Evolutionary conservation across 108 stramenopile genomes (phyloP).

Genomic region (Fragilaria crotonensis): DNA sequence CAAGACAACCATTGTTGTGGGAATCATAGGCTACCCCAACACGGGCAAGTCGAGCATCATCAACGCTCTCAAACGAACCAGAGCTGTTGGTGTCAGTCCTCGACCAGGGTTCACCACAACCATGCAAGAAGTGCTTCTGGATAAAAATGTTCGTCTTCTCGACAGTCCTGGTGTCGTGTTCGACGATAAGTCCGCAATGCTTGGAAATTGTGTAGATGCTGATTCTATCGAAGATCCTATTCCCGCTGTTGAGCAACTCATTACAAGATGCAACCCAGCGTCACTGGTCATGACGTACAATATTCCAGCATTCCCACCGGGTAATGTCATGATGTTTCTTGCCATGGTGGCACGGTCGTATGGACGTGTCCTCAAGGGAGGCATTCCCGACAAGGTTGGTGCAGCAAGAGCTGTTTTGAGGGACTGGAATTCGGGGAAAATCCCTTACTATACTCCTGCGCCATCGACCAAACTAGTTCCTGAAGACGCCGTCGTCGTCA

Average conservation of each 20-base stretch:
- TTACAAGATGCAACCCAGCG: conserved; percentile 77
- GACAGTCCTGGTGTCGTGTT: conserved; percentile 99
- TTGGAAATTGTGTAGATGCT: conserved; percentile 93
- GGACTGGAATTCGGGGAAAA: conserved; percentile 97
- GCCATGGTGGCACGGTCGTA: conserved; percentile 86
- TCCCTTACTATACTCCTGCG: conserved; percentile 87
- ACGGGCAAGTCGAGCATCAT: conserved; percentile 94
- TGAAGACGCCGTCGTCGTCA: conserved; percentile 46
- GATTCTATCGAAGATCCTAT: conserved; percentile 91
- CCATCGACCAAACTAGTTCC: conserved; percentile 37
- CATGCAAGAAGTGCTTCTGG: conserved; percentile 95
- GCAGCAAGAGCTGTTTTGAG: conserved; percentile 88
- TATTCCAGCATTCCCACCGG: conserved; percentile 85
- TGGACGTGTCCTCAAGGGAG: conserved; percentile 93
- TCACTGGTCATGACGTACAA: conserved; percentile 94
- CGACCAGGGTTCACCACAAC: conserved; percentile 94
- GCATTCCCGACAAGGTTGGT: conserved; percentile 88
- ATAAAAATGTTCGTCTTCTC: conserved; percentile 90
- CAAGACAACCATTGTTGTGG: conserved; percentile 86
- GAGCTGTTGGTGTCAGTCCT: conserved; percentile 93
- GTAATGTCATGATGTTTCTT: conserved; percentile 83
- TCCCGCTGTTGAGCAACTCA: conserved; percentile 77
- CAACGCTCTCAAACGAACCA: conserved; percentile 87
- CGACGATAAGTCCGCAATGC: conserved; percentile 49
- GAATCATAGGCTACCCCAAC: conserved; percentile 85